A percentile compares a stretch with the other conserved stretches of the same genome.
Conservation (phyloP, 2,329 filamentous ascomycete genomes). For the Phyllosticta citrichinensis region DNA sequence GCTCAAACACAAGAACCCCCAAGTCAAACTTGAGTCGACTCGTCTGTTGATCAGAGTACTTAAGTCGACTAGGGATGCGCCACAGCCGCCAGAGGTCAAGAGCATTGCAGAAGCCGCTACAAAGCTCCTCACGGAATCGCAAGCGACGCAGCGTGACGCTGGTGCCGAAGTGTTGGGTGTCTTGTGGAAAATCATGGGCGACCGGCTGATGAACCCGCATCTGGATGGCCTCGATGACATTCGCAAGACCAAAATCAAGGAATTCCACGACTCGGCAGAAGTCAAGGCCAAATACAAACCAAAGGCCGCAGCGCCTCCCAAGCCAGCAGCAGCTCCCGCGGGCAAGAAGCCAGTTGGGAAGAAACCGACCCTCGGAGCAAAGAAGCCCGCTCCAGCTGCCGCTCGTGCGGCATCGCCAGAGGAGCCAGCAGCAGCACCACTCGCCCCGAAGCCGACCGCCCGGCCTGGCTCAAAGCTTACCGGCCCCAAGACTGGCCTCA, state of each 20-base stretch:
- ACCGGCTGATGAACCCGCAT: conserved; percentile 87
- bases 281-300: conserved; percentile 89
- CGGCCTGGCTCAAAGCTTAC: conserved; percentile 36
- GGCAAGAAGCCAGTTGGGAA: conserved; percentile 38
- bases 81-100: conserved; percentile 72
- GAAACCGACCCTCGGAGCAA: conserved; percentile 41
- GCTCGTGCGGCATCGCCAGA: conserved; percentile 25
- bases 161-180: conserved; percentile 89
- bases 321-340: conserved; percentile 43
- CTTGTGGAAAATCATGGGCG: conserved; percentile 97
- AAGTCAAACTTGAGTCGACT: conserved; percentile 91
- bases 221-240: conserved; percentile 92
- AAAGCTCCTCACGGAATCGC: conserved; percentile 83
- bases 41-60: conserved; percentile 87
- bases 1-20: conserved; percentile 88
- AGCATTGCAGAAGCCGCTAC: conserved; percentile 80
- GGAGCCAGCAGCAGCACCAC: conserved; percentile 41
- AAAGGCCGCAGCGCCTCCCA: conserved; percentile 58
- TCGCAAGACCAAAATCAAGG: conserved; percentile 88
- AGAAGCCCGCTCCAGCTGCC: conserved; percentile 38
- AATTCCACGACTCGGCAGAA: conserved; percentile 72
- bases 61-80: conserved; percentile 71
- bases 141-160: conserved; percentile 72
- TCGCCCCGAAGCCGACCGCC: conserved; percentile 50
- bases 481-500: conserved; percentile 31